These are phyloP conservation scores for Ophiostoma perfectum DNA, from an alignment of 2,329 filamentous ascomycete genomes.

Conservation along the genomic window DNA sequence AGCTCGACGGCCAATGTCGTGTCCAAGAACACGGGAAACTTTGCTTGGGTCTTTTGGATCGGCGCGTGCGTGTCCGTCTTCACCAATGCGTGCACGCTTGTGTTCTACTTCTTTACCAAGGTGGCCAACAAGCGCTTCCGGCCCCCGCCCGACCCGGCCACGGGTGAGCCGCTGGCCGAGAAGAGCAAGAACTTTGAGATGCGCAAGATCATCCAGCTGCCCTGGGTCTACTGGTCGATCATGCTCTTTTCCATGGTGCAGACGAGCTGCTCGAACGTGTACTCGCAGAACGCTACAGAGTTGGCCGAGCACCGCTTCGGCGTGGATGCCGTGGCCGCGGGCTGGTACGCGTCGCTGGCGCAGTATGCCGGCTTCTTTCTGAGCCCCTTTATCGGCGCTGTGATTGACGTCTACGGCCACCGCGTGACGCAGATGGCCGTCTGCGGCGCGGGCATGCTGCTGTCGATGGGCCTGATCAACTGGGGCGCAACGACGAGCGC, in stretches of 20 bases:
- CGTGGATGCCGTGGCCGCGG: background rate
- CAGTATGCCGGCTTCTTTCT: constrained; percentile 11
- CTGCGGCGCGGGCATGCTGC: background rate
- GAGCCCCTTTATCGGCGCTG: background rate
- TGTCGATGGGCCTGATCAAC: constrained; percentile 1
- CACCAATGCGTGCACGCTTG: background rate
- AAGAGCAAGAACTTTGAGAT: constrained; percentile 1
- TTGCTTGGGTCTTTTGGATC: constrained; percentile 11
- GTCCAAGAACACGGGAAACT: background rate
- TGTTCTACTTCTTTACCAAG: constrained; percentile 3
- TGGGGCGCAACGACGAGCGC: constrained; percentile 8
- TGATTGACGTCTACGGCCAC: background rate
- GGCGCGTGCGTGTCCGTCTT: constrained; percentile 1
- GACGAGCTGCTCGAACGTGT: constrained; percentile 5
- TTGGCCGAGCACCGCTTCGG: constrained; percentile 8
- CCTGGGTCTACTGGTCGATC: background rate
- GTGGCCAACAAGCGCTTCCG: constrained; percentile 1
- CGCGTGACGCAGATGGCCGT: constrained; percentile 5
- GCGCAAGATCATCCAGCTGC: constrained; percentile 4
- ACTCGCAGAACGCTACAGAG: constrained; percentile 6
- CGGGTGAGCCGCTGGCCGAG: constrained; percentile 10
- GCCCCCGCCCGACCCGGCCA: background rate
- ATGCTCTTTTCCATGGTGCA: background rate
- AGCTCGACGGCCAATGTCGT: constrained; percentile 1
- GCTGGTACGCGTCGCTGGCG: constrained; percentile 5